phyloP scores from a whole-genome alignment of 441 rosid species.

The Brassica hybrid region DNA sequence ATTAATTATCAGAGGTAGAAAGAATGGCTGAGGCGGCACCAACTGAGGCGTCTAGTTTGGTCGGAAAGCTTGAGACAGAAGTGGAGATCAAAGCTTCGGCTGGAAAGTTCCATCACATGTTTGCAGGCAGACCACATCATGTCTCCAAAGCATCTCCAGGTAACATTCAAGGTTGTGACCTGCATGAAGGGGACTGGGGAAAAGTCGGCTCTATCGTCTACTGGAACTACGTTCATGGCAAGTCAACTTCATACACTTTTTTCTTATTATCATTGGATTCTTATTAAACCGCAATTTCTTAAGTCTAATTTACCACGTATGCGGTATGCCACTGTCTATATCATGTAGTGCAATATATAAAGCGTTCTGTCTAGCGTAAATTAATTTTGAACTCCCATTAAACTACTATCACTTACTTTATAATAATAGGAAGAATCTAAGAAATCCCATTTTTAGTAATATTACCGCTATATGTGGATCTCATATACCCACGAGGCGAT shows the following conservation, averaged over 20 bases:
- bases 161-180: background rate
- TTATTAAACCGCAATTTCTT: background rate
- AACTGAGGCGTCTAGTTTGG: slow-evolving; percentile 19
- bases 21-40: background rate
- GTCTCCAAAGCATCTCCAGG: slow-evolving; percentile 8
- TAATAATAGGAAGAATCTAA: background rate
- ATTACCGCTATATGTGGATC: background rate
- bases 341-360: background rate
- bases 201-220: slow-evolving; percentile 20
- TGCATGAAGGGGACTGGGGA: slow-evolving; percentile 2
- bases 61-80: slow-evolving; percentile 15
- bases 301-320: background rate
- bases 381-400: background rate
- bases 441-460: background rate
- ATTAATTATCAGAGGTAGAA: background rate
- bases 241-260: background rate
- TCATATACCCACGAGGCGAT: background rate
- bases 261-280: background rate
- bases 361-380: background rate
- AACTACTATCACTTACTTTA: background rate
- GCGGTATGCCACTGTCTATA: background rate
- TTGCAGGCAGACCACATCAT: background rate
- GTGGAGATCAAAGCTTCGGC: too few relatives aligned
- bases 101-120: background rate
- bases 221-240: slow-evolving; percentile 34